Evolutionary conservation across 768 basidiomycete genomes (phyloP).

Genomic region (Podaxis mareebaensis): DNA sequence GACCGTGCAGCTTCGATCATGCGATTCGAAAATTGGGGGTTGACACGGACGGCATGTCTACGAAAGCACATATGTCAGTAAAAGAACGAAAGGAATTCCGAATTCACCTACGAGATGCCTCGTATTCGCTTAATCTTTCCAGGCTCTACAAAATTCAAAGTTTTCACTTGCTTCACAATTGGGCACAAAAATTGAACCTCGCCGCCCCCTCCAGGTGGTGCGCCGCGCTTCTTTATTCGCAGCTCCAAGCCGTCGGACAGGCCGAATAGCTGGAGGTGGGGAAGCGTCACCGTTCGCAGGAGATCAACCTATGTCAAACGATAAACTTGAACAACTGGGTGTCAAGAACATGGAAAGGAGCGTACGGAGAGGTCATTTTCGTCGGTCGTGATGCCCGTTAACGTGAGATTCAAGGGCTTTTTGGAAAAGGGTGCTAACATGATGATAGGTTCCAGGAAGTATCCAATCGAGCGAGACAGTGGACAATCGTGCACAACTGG

Average conservation of each 20-base stretch:
- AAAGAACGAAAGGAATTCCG: not conserved
- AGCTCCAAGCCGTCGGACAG: conserved; percentile 90
- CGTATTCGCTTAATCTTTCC: conserved; percentile 94
- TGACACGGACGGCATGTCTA: conserved; percentile 95
- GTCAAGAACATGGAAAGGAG: conserved; percentile 6
- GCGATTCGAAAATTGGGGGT: conserved; percentile 95
- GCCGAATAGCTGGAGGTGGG: conserved; percentile 88
- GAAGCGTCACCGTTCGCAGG: conserved; percentile 86
- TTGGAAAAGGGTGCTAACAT: conserved; percentile 94
- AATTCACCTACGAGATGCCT: conserved; percentile 80
- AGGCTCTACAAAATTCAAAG: conserved; percentile 86
- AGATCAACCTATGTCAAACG: conserved; percentile 67
- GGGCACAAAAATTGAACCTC: conserved; percentile 95
- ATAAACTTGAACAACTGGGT: not conserved
- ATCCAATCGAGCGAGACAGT: conserved; percentile 85
- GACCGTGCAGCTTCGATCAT: conserved; percentile 96
- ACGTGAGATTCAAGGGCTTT: conserved; percentile 74
- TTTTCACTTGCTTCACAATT: conserved; percentile 86
- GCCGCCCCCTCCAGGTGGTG: conserved; percentile 88
- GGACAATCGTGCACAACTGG: conserved; percentile 84
- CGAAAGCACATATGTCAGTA: conserved; percentile 11
- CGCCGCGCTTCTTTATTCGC: conserved; percentile 94
- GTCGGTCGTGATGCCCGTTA: conserved; percentile 92
- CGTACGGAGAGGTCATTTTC: conserved; percentile 86
- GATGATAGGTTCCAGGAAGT: conserved; percentile 89